These are phyloP conservation scores for Carex kokanica DNA, from an alignment of 176 grass and related monocot genomes.

Conservation along the genomic window DNA sequence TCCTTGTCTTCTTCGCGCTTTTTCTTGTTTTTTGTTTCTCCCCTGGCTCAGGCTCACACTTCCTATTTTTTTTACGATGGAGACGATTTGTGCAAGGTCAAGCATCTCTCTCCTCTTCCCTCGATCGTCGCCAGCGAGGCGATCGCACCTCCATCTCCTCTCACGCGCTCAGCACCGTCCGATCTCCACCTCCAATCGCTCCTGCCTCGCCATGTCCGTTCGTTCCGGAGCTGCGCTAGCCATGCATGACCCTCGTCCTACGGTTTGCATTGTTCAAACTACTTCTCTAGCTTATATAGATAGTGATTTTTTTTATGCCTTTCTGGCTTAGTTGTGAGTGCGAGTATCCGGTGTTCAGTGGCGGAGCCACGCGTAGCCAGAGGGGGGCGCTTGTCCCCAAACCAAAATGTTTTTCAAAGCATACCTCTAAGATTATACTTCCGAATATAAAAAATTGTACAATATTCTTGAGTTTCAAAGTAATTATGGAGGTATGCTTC, in stretches of 20 bases:
- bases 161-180: not conserved
- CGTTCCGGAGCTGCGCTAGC: not conserved
- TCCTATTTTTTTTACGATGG: not conserved
- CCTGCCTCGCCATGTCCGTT: slow-evolving; percentile 28
- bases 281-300: not conserved
- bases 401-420: too few species aligned
- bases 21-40: not conserved
- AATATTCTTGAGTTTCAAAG: too few species aligned
- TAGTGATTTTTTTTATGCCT: not conserved
- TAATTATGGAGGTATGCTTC: too few species aligned
- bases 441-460: too few species aligned
- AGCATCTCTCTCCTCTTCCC: slow-evolving; percentile 11
- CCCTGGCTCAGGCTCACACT: too few species aligned
- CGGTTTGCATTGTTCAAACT: slow-evolving; percentile 1
- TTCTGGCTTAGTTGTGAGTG: not conserved
- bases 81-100: not conserved
- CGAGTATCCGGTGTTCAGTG: not conserved
- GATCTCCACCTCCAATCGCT: not conserved
- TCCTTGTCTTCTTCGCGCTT: not conserved
- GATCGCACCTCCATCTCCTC: slow-evolving; percentile 4
- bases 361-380: too few species aligned
- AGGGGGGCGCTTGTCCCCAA: too few species aligned
- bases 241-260: slow-evolving; percentile 6
- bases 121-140: not conserved
- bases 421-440: too few species aligned